Evolutionary conservation across 345 rosid genomes (phyloP).

Genomic region (Carallia pectinifolia): DNA sequence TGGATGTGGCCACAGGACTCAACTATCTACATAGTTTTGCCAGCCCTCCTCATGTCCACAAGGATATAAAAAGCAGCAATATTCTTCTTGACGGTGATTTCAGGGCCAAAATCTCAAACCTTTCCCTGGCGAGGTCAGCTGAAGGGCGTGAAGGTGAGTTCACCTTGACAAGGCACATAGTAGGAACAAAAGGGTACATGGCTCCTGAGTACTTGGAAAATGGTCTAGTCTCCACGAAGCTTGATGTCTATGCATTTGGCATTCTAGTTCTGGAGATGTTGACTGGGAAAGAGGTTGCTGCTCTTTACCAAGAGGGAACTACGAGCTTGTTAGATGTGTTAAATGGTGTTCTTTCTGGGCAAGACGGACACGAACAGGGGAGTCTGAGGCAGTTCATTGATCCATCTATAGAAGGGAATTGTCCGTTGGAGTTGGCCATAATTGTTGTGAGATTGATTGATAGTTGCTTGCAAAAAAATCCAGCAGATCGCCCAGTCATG

Average conservation of each 20-base stretch:
- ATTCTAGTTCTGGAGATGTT: constrained; percentile 62
- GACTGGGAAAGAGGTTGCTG: constrained; percentile 57
- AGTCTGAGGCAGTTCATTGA: constrained; percentile 35
- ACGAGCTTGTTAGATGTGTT: constrained; percentile 29
- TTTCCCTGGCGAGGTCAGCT: constrained; percentile 50
- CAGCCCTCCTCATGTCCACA: constrained; percentile 54
- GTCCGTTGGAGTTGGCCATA: constrained; percentile 42
- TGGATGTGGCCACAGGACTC: constrained; percentile 77
- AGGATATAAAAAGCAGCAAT: constrained; percentile 44
- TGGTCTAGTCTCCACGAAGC: constrained; percentile 66
- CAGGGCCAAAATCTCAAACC: constrained; percentile 55
- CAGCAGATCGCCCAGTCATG: constrained; percentile 63
- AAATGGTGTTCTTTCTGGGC: constrained; percentile 19
- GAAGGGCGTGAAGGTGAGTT: constrained; percentile 46
- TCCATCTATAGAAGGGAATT: constrained; percentile 39
- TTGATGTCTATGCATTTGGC: constrained; percentile 86
- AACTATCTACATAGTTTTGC: constrained; percentile 73
- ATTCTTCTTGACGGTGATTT: constrained; percentile 50
- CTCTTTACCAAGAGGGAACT: constrained; percentile 33
- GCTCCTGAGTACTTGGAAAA: constrained; percentile 85
- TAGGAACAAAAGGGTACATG: constrained; percentile 81
- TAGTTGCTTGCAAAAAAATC: constrained; percentile 59
- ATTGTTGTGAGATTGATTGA: constrained; percentile 40
- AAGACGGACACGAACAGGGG: constrained; percentile 22
- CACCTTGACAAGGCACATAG: constrained; percentile 71